Base-by-base conservation (phyloP, 805 yeast genomes). In the Candida peoriensis region DNA sequence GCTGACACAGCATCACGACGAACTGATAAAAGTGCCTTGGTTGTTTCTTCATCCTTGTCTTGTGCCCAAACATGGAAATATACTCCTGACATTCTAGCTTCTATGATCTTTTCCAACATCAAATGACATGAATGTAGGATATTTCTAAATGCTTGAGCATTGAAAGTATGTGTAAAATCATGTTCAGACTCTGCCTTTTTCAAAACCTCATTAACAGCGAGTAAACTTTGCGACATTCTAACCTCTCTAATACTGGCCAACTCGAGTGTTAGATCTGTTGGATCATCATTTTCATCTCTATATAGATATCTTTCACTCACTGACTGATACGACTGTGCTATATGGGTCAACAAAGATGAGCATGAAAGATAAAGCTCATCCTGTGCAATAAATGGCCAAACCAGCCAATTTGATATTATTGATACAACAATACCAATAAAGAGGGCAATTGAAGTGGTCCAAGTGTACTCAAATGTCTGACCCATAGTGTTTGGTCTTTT, bases 1-100 rank as follows among this genome's bases (percentile, higher is more conserved):
- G 75, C 57, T 0, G 74, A 63, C 5, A 67, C 71, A 16, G 72
- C 59, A 33, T 72, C 74, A 44, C 76, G 61, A 40, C 77, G 57
- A 11, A 63, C 48, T 1, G 74, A 60, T 22, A 68, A 37, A 24
- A 72, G 45, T 6, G 64, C 59, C 25, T 61, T 53, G 0, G 70
- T 65, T 1, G 57, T 57, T 13, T 54, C 55, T n/a, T 54, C 51
- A 36, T 64, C 57, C 13, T 48, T 40, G 40, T 69, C 76, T 24
- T 57, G 55, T 20, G 65, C 67, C 67, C 66, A 69, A 19, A 68
- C 62, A 38, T 63, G 66, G 48, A 71, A 71, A 41, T 61, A 66
- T 2, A 65, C 48, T 14, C 72, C 69, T n/a, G 71, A 63, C 36
- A 70, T 64, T 45, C 76, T 57, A 1, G 76, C 72, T 39, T 68